These are phyloP conservation scores for Coniferiporia weirii DNA, from an alignment of 1,284 basidiomycete genomes.

Conservation along the genomic window DNA sequence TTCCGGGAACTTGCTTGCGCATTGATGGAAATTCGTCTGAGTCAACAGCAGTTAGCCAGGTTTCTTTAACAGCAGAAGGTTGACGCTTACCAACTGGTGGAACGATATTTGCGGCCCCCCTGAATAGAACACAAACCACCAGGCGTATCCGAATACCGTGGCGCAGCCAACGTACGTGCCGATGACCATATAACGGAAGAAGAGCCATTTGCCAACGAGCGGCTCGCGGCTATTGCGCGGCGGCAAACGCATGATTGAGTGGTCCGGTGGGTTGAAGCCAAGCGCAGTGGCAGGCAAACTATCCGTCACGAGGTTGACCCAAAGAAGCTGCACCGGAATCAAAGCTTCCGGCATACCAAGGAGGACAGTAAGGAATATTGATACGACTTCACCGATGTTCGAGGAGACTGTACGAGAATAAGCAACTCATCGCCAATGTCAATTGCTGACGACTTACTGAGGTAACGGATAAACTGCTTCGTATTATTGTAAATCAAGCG, in stretches of 20 bases:
- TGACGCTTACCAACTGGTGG: constrained; percentile 76
- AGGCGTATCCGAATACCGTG: constrained; percentile 95
- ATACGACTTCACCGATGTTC: constrained; percentile 98
- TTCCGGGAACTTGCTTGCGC: constrained; percentile 73
- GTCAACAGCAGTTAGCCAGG: neutral
- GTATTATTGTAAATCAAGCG: constrained; percentile 98
- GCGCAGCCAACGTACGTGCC: constrained; percentile 93
- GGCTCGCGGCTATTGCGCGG: constrained; percentile 88
- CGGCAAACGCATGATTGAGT: constrained; percentile 92
- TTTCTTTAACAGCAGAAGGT: constrained; percentile 1
- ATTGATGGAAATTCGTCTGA: constrained; percentile 94
- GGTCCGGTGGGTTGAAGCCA: constrained; percentile 96
- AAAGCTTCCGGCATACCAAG: constrained; percentile 98
- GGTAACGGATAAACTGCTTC: constrained; percentile 94
- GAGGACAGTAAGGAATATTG: constrained; percentile 95
- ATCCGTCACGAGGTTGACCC: constrained; percentile 96
- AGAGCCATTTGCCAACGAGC: constrained; percentile 88
- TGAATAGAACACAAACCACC: constrained; percentile 95
- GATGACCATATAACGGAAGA: constrained; percentile 92
- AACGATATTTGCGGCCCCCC: constrained; percentile 92
- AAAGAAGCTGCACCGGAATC: constrained; percentile 95
- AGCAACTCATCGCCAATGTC: constrained; percentile 27
- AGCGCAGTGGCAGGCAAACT: constrained; percentile 97
- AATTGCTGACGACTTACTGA: constrained; percentile 48
- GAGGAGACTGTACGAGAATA: constrained; percentile 76